Percentiles rank a stretch among this genome's conserved stretches.
phyloP scores from a whole-genome alignment of 805 yeast species.

The Saccharomycopsis sp. region DNA sequence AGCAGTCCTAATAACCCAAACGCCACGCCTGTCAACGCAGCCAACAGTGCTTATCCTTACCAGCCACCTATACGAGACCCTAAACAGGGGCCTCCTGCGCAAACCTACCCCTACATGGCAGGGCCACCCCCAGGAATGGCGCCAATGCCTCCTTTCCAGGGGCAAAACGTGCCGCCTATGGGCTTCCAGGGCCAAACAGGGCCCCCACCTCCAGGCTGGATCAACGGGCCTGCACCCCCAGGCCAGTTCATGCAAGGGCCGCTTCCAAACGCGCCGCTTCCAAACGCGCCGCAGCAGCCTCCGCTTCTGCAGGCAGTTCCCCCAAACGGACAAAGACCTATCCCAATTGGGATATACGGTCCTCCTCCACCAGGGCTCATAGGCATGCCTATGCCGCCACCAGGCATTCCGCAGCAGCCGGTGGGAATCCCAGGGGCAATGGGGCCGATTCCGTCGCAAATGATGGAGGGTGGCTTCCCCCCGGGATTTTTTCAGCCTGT shows the following conservation, averaged over 20 bases:
- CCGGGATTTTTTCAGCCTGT: slow-evolving; percentile 9
- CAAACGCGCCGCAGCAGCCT: neutral
- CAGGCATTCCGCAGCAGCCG: slow-evolving; percentile 10
- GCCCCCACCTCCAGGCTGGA: slow-evolving; percentile 5
- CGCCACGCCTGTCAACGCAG: slow-evolving; percentile 22
- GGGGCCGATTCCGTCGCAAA: neutral
- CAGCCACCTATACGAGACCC: slow-evolving; percentile 16
- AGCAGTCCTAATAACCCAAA: slow-evolving; percentile 14
- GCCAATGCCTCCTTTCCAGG: slow-evolving; percentile 6
- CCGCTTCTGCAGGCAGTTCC: slow-evolving; percentile 8
- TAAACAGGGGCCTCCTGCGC: slow-evolving; percentile 5
- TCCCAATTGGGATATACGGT: slow-evolving; percentile 4
- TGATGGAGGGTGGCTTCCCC: neutral
- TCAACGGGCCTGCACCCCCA: slow-evolving; percentile 7
- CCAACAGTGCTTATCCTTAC: slow-evolving; percentile 19
- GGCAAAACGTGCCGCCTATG: slow-evolving; percentile 4
- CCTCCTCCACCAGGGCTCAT: neutral
- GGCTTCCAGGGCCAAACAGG: slow-evolving; percentile 7
- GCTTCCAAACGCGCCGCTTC: slow-evolving; percentile 15
- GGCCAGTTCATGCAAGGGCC: slow-evolving; percentile 16
- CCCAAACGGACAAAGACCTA: slow-evolving; percentile 22
- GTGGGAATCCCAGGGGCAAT: slow-evolving; percentile 20
- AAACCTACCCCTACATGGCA: slow-evolving; percentile 13
- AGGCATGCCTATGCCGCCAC: slow-evolving; percentile 3
- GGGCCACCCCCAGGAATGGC: slow-evolving; percentile 1